A percentile compares a stretch with the other conserved stretches of the same genome.
These are phyloP conservation scores for Quercus tomentella DNA, from an alignment of 331 rosid genomes.

Conservation along the genomic window DNA sequence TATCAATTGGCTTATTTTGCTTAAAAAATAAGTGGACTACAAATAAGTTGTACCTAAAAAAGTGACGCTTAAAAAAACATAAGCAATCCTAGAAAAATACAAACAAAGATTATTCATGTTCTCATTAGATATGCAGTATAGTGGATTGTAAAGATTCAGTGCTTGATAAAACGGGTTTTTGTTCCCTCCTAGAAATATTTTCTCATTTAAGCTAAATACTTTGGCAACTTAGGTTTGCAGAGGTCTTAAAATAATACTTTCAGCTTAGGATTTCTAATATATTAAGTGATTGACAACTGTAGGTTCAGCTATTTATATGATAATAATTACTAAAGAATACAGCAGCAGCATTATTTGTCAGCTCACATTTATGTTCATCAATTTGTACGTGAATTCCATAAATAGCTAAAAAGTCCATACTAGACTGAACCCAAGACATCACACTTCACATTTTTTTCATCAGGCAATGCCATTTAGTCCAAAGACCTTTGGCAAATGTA, in stretches of 20 bases:
- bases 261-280: neutral
- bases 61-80: too few species aligned
- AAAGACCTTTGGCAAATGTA: neutral
- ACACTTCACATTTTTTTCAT: neutral
- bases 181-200: neutral
- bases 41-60: too few species aligned
- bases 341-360: neutral
- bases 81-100: neutral
- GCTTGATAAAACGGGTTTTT: neutral
- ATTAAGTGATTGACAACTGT: too few species aligned
- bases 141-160: neutral
- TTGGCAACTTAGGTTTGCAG: neutral
- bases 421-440: neutral
- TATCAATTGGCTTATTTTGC: too few species aligned
- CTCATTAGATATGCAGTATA: neutral
- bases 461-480: neutral
- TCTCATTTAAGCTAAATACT: neutral
- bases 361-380: neutral
- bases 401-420: neutral
- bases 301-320: neutral
- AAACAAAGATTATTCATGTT: neutral
- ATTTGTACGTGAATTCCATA: neutral
- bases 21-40: too few species aligned
- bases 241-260: neutral
- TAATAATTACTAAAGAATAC: neutral